These are phyloP conservation scores for Solanum tarapatanum DNA, from an alignment of 257 asterid genomes.

Conservation along the genomic window DNA sequence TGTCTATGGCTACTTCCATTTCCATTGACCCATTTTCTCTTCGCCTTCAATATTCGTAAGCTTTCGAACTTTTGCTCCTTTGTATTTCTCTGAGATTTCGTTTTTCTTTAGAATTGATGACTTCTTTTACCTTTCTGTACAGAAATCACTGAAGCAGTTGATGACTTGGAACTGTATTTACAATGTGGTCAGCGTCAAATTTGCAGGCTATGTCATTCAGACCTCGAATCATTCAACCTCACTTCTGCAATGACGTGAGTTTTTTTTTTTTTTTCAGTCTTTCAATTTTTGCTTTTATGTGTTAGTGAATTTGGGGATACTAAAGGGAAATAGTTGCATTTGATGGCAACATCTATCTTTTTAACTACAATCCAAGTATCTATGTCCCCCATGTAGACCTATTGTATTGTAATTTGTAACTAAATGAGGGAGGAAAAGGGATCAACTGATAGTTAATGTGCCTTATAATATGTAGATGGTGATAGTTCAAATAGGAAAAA, in stretches of 20 bases:
- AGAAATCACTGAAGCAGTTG: slow-evolving; percentile 7
- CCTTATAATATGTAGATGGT: background rate
- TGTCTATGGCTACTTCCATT: background rate
- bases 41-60: background rate
- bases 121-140: background rate
- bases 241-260: slow-evolving; percentile 24
- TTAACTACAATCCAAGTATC: background rate
- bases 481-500: background rate
- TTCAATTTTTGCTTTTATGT: background rate
- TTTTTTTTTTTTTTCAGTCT: background rate
- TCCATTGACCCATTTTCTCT: background rate
- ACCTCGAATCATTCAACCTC: slow-evolving; percentile 23
- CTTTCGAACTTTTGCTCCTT: background rate
- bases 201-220: slow-evolving; percentile 18
- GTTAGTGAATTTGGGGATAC: background rate
- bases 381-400: background rate
- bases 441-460: background rate
- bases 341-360: background rate
- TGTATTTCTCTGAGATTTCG: background rate
- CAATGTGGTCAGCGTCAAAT: slow-evolving; percentile 36
- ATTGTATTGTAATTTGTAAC: background rate
- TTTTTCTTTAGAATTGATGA: background rate
- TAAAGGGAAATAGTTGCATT: background rate
- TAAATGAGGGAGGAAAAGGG: background rate
- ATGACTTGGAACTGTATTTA: slow-evolving; percentile 6